These are phyloP conservation scores for Spathaspora hagerdaliae DNA, from an alignment of 805 yeast species.

Conservation along the genomic window DNA sequence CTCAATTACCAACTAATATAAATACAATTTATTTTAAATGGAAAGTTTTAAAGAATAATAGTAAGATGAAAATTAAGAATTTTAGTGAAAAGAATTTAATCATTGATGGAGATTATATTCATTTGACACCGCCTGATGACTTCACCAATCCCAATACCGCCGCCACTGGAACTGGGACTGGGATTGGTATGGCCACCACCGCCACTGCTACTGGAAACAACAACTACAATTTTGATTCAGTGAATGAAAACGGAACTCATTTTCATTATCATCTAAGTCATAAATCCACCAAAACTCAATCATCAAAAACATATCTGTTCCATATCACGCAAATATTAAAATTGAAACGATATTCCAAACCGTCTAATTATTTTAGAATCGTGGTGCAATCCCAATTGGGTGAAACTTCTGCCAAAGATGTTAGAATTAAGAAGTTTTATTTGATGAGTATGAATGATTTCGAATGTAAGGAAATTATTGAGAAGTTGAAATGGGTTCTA, in stretches of 20 bases:
- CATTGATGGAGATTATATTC: slow-evolving; percentile 91
- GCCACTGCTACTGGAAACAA: neutral
- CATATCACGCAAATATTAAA: slow-evolving; percentile 74
- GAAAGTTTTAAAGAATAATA: slow-evolving; percentile 85
- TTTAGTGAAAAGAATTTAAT: slow-evolving; percentile 73
- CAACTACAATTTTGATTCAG: slow-evolving; percentile 4
- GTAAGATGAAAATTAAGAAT: slow-evolving; percentile 71
- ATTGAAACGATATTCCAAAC: slow-evolving; percentile 69
- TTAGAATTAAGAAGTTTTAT: slow-evolving; percentile 69
- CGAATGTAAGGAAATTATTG: slow-evolving; percentile 72
- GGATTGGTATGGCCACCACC: too few species aligned
- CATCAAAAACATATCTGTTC: slow-evolving; percentile 79
- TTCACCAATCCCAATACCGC: slow-evolving; percentile 33
- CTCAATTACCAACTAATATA: slow-evolving; percentile 29
- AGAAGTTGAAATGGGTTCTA: slow-evolving; percentile 57
- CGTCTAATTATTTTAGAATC: slow-evolving; percentile 77
- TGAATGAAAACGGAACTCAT: slow-evolving; percentile 9
- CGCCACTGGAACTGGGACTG: too few species aligned
- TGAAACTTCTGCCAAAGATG: slow-evolving; percentile 35
- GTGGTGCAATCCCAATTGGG: slow-evolving; percentile 43
- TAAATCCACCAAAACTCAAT: slow-evolving; percentile 53
- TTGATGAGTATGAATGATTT: slow-evolving; percentile 64
- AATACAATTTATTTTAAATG: slow-evolving; percentile 73
- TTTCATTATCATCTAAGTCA: slow-evolving; percentile 38
- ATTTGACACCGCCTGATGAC: slow-evolving; percentile 82